Conservation (phyloP, 495 filamentous ascomycete genomes). For the Neurospora cerealis region DNA sequence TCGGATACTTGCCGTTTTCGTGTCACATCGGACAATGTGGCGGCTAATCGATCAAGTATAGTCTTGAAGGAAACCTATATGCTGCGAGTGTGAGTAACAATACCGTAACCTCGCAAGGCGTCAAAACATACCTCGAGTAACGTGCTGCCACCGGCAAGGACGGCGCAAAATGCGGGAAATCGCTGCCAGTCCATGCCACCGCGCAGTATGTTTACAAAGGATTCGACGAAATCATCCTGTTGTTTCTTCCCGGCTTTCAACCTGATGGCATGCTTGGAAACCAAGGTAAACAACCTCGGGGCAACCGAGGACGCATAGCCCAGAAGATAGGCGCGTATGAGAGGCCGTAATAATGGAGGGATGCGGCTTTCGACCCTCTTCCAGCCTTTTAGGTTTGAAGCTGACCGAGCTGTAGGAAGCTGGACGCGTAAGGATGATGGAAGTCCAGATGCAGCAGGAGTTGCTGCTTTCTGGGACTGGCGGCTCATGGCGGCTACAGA, state of each 20-base stretch:
- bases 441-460: not conserved
- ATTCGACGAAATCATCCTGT: slow-evolving; percentile 27
- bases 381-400: slow-evolving; percentile 6
- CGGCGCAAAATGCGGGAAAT: slow-evolving; percentile 77
- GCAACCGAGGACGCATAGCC: slow-evolving; percentile 64
- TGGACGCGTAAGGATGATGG: not conserved
- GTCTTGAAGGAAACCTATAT: slow-evolving; percentile 21
- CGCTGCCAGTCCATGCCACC: slow-evolving; percentile 43
- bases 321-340: slow-evolving; percentile 63
- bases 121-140: slow-evolving; percentile 48
- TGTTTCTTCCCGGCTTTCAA: slow-evolving; percentile 32
- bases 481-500: not conserved
- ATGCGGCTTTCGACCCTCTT: slow-evolving; percentile 26
- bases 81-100: not conserved
- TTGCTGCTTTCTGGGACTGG: not conserved
- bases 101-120: not conserved
- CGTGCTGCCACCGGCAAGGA: slow-evolving; percentile 66
- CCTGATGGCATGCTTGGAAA: slow-evolving; percentile 33
- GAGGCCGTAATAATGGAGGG: slow-evolving; percentile 42
- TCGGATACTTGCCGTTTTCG: slow-evolving; percentile 21
- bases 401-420: not conserved
- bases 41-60: slow-evolving; percentile 13
- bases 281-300: slow-evolving; percentile 52
- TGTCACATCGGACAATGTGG: slow-evolving; percentile 16
- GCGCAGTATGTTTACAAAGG: slow-evolving; percentile 32